A percentile compares a stretch with the other conserved stretches of the same genome.
phyloP scores from a whole-genome alignment of 257 asterid species.

The Osmanthus fragrans region DNA sequence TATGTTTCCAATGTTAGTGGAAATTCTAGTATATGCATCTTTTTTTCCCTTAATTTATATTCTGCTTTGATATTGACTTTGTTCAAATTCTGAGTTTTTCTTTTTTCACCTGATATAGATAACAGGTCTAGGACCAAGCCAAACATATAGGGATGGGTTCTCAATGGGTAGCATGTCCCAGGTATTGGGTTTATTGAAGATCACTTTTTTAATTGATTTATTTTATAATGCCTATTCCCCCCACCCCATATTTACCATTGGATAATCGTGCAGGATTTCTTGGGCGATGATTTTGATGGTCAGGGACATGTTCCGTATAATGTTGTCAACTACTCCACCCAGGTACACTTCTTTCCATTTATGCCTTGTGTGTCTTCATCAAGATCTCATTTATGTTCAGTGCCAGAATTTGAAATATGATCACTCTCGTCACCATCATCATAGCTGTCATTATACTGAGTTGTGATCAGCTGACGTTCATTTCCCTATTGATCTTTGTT shows the following conservation, averaged over 20 bases:
- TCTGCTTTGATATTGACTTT: slow-evolving; percentile 13
- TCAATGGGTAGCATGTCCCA: slow-evolving; percentile 95
- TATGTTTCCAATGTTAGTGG: slow-evolving; percentile 81
- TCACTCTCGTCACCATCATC: not conserved
- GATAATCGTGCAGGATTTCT: slow-evolving; percentile 65
- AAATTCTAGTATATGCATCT: slow-evolving; percentile 5
- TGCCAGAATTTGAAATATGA: slow-evolving; percentile 5
- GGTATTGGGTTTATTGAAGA: slow-evolving; percentile 39
- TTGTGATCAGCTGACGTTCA: slow-evolving; percentile 10
- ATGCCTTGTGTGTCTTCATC: slow-evolving; percentile 9
- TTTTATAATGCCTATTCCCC: not conserved
- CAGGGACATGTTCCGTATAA: slow-evolving; percentile 96
- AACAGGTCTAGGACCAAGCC: slow-evolving; percentile 75
- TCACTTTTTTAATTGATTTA: not conserved
- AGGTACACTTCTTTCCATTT: slow-evolving; percentile 44
- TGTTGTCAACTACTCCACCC: slow-evolving; percentile 84
- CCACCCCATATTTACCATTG: slow-evolving; percentile 16
- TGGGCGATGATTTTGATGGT: slow-evolving; percentile 94
- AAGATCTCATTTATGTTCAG: slow-evolving; percentile 1
- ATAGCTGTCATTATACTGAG: slow-evolving; percentile 10
- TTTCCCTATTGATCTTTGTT: slow-evolving; percentile 22
- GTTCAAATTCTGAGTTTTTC: slow-evolving; percentile 1
- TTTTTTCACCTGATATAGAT: slow-evolving; percentile 34
- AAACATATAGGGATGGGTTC: slow-evolving; percentile 79
- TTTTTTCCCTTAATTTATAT: slow-evolving; percentile 7